These are phyloP conservation scores for Ceratobasidium papillatum DNA, from an alignment of 1,284 basidiomycete genomes.

Conservation along the genomic window DNA sequence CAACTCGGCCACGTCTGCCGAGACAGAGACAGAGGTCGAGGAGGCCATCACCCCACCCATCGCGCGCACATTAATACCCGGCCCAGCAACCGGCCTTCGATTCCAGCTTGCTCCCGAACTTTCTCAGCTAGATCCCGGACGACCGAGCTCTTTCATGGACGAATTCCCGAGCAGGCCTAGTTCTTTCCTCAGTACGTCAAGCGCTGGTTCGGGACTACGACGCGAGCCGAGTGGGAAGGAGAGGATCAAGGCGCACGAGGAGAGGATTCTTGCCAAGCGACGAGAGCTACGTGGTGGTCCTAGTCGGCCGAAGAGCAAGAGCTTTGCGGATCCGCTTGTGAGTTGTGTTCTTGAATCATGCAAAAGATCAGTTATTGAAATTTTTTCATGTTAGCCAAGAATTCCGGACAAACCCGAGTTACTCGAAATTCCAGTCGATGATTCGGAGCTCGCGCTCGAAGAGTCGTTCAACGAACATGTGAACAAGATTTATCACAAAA, in stretches of 20 bases:
- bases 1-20: constrained; percentile 32
- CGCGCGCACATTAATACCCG: neutral
- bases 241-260: constrained; percentile 68
- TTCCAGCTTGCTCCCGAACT: neutral
- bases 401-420: constrained; percentile 35
- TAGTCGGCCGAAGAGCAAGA: constrained; percentile 72
- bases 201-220: neutral
- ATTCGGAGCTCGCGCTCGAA: constrained; percentile 42
- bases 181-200: constrained; percentile 21
- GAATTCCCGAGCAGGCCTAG: constrained; percentile 24
- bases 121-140: constrained; percentile 24
- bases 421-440: constrained; percentile 38
- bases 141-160: constrained; percentile 10
- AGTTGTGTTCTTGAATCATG: neutral
- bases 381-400: neutral
- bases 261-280: constrained; percentile 75
- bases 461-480: constrained; percentile 45
- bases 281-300: constrained; percentile 64
- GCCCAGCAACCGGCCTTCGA: constrained; percentile 3
- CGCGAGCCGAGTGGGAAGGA: constrained; percentile 41
- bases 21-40: constrained; percentile 39
- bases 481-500: constrained; percentile 59
- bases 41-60: constrained; percentile 34
- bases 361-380: neutral
- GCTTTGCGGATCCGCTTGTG: constrained; percentile 69